Evolutionary conservation across 2,329 filamentous ascomycete species (phyloP).

Genomic region (Colletotrichum sp.): DNA sequence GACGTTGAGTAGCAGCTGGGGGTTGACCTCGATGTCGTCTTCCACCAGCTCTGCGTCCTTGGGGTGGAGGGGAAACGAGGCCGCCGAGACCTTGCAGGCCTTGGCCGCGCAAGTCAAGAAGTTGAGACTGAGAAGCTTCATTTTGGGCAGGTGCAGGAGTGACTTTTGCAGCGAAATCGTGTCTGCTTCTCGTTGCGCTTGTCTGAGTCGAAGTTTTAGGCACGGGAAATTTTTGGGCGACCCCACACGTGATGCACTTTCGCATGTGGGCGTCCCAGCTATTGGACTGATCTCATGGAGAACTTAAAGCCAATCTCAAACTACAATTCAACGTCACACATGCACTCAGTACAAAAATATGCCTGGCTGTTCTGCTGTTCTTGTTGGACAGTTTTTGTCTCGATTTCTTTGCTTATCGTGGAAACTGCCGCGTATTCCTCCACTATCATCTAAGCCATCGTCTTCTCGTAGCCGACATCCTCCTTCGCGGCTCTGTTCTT

Average conservation of each 20-base stretch:
- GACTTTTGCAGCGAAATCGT: not conserved
- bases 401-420: not conserved
- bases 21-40: conserved; percentile 81
- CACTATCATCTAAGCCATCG: conserved; percentile 37
- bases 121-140: conserved; percentile 97
- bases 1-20: conserved; percentile 81
- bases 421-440: not conserved
- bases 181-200: not conserved
- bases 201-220: conserved; percentile 11
- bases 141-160: conserved; percentile 40
- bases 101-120: conserved; percentile 97
- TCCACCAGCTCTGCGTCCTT: conserved; percentile 90
- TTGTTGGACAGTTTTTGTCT: not conserved
- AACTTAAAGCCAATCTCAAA: not conserved
- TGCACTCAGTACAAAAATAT: too few species aligned
- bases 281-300: not conserved
- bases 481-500: conserved; percentile 31
- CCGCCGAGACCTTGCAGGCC: conserved; percentile 81
- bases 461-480: conserved; percentile 47
- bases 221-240: conserved; percentile 18
- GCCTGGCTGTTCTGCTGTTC: not conserved
- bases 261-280: conserved; percentile 4
- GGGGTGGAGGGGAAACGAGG: conserved; percentile 90
- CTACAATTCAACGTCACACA: not conserved
- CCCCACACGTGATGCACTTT: conserved; percentile 20